Base-by-base conservation (phyloP, 371 early-diverging fungal genomes). In the Actinomortierella ambigua region DNA sequence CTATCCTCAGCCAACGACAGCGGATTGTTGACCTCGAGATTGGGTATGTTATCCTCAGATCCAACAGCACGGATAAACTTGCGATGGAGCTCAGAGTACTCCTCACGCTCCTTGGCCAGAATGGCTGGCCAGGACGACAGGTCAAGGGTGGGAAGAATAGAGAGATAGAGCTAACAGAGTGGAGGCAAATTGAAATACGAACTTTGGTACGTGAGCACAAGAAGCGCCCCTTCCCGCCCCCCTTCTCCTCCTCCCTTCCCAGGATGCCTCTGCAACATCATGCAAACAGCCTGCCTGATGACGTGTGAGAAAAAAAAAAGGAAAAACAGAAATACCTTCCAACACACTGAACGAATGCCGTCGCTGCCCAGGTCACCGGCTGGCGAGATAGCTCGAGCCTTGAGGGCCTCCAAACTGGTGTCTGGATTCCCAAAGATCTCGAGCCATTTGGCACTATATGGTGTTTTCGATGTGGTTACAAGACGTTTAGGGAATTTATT, bases 1-100 rank as follows among this genome's bases (percentile, higher is more conserved):
- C 93, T 96, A 88, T 93, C 90, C 49, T 93, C 92, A 40, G 87
- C 92, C 51, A 93, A 68, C 51, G 92, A 88, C 44, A 96, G 82
- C 6, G 97, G 97, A 65, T 96, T 92, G 65, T 95, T 91, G 42
- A 86, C 80, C 1, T 77, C 81, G 50, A 88, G 77, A 63, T 79
- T 39, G 54, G 79, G 50, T 24, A 75, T 65, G 55, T 75, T 58
- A 64, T 78, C 28, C 55, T 71, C 79, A 65, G 77, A 59, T 53
- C 75, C 64, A 57, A 67, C 47, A 23, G 88, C 88, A n/a, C 85
- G 85, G 53, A 92, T 88, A 63, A 85, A 89, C 47, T 84, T 81
- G 49, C 70, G 63, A 62, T 85, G 85, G 50, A 93, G 77, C 27
- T 88, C 82, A 17, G 76, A 75, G 63, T 93, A 95, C 29, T 81